Evolutionary conservation across 345 rosid species (phyloP), one percentile per base, ranked within the genome.

Genomic region (Syzygium jambos): DNA sequence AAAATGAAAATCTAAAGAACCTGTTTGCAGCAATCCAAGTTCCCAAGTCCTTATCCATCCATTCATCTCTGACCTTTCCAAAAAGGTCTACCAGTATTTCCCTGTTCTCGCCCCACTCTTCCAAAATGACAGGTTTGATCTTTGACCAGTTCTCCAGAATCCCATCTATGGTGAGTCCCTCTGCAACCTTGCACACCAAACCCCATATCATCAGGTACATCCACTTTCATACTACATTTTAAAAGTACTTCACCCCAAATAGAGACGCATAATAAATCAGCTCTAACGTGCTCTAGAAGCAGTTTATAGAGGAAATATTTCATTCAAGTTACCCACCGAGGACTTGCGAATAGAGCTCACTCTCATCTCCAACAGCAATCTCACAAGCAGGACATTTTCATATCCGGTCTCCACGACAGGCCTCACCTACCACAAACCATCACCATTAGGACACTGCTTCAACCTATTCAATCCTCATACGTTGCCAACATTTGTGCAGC

Each of bases 401-500:
- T 96, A 97, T 52, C 98, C 98, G 87, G 98, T 97, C 92, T 96
- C 99, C 87, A 97, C 98, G 85, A 97, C 98, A n/a, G 98, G 98
- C 85, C 98, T 93, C 84, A 97, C 95, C 99, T 96, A 88, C 90
- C 87, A 87, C n/a, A 65, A 29, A 30, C 13, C 56, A 21, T 54
- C 22, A 80, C 52, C 77, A 12, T 78, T 22, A 43, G 77, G 30
- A 86, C 57, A 65, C 59, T 10, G 46, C 51, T 41, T 19, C 80
- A 5, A 73, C 49, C 80, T 19, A 73, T 1, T 38, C 9, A 19
- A 38, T 9, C 0, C 7, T 9, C 49, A 34, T 34, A 73, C 49
- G 4, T 38, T 0, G 19, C 80, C 80, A 10, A 73, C 46, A 19
- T 38, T 4, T 73, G 38, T 19, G 80, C 14, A 38, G 80, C 80